A percentile compares a stretch with the other conserved stretches of the same genome.
Evolutionary conservation across 2,329 filamentous ascomycete genomes (phyloP).

Genomic region (Phaeosphaeria sp.): DNA sequence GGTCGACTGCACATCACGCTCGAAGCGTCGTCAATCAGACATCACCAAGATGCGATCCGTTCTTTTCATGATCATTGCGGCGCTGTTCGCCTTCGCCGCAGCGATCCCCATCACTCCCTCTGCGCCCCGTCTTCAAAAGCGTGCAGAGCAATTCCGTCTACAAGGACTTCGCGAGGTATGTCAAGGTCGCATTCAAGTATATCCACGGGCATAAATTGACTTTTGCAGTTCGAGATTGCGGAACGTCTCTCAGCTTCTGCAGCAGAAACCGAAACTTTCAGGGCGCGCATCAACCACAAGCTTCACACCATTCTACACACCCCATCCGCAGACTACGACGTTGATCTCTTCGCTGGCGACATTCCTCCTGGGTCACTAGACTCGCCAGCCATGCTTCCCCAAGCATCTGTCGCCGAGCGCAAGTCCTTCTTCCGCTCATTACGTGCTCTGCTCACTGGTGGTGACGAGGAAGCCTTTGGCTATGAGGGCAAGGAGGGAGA

Average conservation of each 20-base stretch:
- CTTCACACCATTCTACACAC: conserved; percentile 30
- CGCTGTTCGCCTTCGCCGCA: conserved; percentile 29
- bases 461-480: conserved; percentile 31
- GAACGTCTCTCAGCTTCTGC: conserved; percentile 33
- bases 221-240: conserved; percentile 40
- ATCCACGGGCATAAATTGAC: conserved; percentile 12
- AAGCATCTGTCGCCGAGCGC: conserved; percentile 20
- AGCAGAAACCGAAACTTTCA: conserved; percentile 23
- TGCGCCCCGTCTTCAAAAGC: conserved; percentile 39
- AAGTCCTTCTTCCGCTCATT: conserved; percentile 27
- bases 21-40: conserved; percentile 1
- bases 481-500: conserved; percentile 46
- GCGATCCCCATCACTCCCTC: conserved; percentile 46
- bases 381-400: conserved; percentile 42
- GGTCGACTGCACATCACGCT: neutral
- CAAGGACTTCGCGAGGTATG: conserved; percentile 45
- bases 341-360: conserved; percentile 41
- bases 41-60: conserved; percentile 34
- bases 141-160: conserved; percentile 42
- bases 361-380: conserved; percentile 44
- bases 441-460: conserved; percentile 29
- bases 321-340: conserved; percentile 24
- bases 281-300: conserved; percentile 27
- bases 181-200: neutral
- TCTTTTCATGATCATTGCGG: conserved; percentile 33